Evolutionary conservation across 208 protist genomes (phyloP).

Genomic region (Acanthamoeba rhysodes): DNA sequence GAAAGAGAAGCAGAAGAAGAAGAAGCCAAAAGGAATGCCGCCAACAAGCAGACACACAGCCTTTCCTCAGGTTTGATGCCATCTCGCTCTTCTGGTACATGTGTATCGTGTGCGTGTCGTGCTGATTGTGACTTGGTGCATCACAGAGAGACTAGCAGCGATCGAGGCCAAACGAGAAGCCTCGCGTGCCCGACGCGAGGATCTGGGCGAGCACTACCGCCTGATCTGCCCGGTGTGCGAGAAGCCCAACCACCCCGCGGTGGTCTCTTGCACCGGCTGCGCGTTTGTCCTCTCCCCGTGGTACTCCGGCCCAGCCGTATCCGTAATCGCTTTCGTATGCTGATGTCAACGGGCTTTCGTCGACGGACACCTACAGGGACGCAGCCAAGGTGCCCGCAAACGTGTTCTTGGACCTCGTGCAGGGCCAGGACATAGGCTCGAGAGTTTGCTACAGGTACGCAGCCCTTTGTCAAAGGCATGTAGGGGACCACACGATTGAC

Average conservation of each 20-base stretch:
- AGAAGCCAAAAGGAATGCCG: neutral
- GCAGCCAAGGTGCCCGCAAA: neutral
- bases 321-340: too few species aligned
- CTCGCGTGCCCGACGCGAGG: neutral
- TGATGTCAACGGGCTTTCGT: too few species aligned
- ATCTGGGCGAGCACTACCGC: constrained; percentile 2
- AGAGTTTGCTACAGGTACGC: neutral
- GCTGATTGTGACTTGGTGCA: too few species aligned
- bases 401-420: constrained; percentile 28
- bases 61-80: neutral
- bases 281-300: neutral
- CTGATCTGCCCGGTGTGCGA: constrained; percentile 20
- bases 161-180: constrained; percentile 28
- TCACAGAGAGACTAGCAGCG: neutral
- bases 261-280: constrained; percentile 15
- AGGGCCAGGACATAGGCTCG: neutral
- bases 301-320: neutral
- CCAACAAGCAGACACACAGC: neutral
- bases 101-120: too few species aligned
- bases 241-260: neutral
- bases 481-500: neutral
- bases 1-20: neutral
- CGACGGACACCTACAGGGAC: neutral
- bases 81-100: too few species aligned
- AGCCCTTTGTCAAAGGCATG: neutral